A percentile compares a stretch with the other conserved stretches of the same genome.
phyloP scores from a whole-genome alignment of 83 land plant species.

The Thuja plicata region DNA sequence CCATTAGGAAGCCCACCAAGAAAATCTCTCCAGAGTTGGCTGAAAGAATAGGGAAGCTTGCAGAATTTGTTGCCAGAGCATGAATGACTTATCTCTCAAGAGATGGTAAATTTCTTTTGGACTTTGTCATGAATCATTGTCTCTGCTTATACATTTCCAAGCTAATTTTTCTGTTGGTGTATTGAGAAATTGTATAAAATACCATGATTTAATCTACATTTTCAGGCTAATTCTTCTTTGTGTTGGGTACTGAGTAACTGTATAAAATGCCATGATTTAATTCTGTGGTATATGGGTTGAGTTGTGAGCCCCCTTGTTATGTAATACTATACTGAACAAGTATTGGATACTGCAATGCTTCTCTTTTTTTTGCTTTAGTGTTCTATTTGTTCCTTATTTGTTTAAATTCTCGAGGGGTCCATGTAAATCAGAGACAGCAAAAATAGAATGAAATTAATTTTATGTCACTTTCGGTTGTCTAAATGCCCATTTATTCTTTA shows the following conservation, averaged over 20 bases:
- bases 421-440: background rate
- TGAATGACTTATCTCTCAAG: background rate
- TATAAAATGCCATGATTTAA: conserved; percentile 5
- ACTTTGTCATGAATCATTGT: background rate
- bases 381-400: background rate
- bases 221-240: background rate
- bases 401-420: background rate
- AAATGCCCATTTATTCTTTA: background rate
- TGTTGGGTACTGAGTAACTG: conserved; percentile 1
- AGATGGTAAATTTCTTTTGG: background rate
- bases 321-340: background rate
- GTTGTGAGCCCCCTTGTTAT: background rate
- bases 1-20: background rate
- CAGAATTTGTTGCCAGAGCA: conserved; percentile 26
- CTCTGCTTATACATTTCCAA: background rate
- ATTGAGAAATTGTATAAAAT: conserved; percentile 9
- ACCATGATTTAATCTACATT: conserved; percentile 2
- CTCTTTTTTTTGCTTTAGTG: background rate
- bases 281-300: background rate
- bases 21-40: conserved; percentile 26
- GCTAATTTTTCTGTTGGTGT: conserved; percentile 8
- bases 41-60: conserved; percentile 25
- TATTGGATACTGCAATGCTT: conserved; percentile 1
- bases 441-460: background rate
- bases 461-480: background rate